Evolutionary conservation across 495 filamentous ascomycete species (phyloP).

Genomic region (Aspergillus biplanus): DNA sequence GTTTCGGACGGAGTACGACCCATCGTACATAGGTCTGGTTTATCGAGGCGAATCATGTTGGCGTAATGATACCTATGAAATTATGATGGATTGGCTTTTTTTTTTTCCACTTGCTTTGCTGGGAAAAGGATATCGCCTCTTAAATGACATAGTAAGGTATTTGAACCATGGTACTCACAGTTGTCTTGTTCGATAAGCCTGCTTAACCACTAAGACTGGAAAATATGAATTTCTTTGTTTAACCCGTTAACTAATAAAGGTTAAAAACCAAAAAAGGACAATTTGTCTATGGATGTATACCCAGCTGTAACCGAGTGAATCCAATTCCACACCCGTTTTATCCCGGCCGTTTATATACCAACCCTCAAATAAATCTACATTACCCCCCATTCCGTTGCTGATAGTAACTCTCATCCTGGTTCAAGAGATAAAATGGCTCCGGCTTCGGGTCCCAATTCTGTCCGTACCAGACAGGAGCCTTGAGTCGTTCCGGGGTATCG

Average conservation of each 20-base stretch:
- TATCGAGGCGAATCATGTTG: not conserved
- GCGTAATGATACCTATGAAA: slow-evolving; percentile 6
- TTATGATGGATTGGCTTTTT: not conserved
- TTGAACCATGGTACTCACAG: too few species aligned
- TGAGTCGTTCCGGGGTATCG: slow-evolving; percentile 39
- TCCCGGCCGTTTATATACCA: not conserved
- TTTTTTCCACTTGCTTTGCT: too few species aligned
- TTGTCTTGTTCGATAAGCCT: too few species aligned
- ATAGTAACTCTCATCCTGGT: slow-evolving; percentile 40
- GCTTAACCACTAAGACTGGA: too few species aligned
- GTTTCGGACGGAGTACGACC: not conserved
- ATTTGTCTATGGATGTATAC: too few species aligned
- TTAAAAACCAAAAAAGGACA: too few species aligned
- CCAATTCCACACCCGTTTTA: too few species aligned
- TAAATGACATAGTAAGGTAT: too few species aligned
- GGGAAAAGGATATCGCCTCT: too few species aligned
- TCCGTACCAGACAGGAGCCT: slow-evolving; percentile 39
- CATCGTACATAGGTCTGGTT: not conserved
- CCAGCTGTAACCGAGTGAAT: too few species aligned
- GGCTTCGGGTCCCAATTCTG: slow-evolving; percentile 38
- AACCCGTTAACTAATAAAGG: too few species aligned
- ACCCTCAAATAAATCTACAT: not conserved
- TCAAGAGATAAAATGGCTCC: slow-evolving; percentile 34
- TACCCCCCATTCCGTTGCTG: slow-evolving; percentile 2
- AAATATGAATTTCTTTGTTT: too few species aligned